phyloP scores from a whole-genome alignment of 164 flowering plant genomes.

The Brasenia schreberi region DNA sequence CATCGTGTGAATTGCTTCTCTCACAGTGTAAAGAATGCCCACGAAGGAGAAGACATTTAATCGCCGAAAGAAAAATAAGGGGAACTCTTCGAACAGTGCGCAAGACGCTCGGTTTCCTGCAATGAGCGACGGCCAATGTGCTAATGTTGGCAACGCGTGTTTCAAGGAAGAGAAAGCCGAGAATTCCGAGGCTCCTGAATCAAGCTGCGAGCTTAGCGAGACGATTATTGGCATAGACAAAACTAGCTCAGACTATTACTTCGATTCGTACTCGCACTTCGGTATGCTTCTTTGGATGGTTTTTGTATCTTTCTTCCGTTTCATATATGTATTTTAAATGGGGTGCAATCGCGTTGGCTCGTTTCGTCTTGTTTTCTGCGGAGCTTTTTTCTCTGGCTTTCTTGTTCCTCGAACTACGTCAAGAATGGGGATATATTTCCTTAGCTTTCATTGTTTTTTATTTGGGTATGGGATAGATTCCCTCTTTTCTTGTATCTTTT shows the following conservation, averaged over 20 bases:
- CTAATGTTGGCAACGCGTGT: not conserved
- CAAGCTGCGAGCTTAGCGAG: conserved; percentile 21
- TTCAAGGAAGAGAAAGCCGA: conserved; percentile 14
- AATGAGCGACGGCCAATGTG: not conserved
- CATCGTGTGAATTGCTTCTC: not conserved
- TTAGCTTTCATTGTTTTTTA: not conserved
- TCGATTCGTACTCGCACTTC: conserved; percentile 99
- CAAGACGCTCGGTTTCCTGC: not conserved
- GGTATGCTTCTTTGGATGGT: conserved; percentile 25
- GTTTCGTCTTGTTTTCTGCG: not conserved
- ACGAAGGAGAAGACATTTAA: not conserved
- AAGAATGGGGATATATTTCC: not conserved
- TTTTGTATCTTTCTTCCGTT: not conserved
- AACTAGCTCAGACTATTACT: conserved; percentile 98
- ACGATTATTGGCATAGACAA: conserved; percentile 33
- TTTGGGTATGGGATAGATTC: not conserved
- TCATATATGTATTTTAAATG: not conserved
- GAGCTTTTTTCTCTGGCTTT: not conserved
- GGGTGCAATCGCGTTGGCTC: not conserved
- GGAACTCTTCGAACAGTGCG: not conserved
- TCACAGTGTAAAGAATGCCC: not conserved
- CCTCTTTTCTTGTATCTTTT: not conserved
- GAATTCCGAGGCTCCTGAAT: conserved; percentile 25
- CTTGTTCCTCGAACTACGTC: not conserved
- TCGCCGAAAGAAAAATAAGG: not conserved